Percentiles rank a stretch among this genome's conserved stretches.
Evolutionary conservation across 495 filamentous ascomycete species (phyloP).

Genomic region (Hypomontagnella monticulosa): DNA sequence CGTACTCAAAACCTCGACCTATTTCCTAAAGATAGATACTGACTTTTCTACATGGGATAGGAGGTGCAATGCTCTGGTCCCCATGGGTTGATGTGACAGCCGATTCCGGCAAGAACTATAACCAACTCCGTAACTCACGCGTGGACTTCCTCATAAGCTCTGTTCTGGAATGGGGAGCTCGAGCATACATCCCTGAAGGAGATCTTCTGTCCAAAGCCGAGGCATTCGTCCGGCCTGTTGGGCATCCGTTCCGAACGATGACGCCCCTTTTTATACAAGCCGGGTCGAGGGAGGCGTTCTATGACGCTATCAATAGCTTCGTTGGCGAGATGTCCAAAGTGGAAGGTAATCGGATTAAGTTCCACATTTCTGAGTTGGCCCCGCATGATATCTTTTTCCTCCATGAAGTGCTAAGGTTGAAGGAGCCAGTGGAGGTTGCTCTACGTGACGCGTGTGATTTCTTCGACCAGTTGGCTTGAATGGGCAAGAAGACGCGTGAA

Average conservation of each 20-base stretch:
- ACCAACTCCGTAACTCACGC: neutral
- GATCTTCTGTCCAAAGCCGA: neutral
- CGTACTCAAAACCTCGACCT: too few species aligned
- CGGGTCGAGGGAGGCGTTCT: constrained; percentile 19
- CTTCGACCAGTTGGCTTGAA: too few species aligned
- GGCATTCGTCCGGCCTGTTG: constrained; percentile 29
- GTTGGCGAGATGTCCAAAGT: constrained; percentile 20
- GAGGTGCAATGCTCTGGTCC: constrained; percentile 32
- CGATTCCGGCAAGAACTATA: constrained; percentile 13
- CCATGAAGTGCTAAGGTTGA: too few species aligned
- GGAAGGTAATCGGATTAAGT: constrained; percentile 14
- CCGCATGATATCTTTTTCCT: constrained; percentile 6
- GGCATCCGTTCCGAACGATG: constrained; percentile 26
- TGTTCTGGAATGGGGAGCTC: constrained; percentile 33
- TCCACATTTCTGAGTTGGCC: constrained; percentile 7
- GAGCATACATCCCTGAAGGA: constrained; percentile 23
- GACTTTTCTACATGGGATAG: too few species aligned
- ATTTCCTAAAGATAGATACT: too few species aligned
- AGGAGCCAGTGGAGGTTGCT: too few species aligned
- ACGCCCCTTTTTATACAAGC: constrained; percentile 23
- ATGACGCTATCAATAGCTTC: constrained; percentile 13
- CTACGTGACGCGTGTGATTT: too few species aligned
- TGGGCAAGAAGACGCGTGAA: too few species aligned
- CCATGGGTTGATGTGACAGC: constrained; percentile 35
- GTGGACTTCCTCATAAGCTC: constrained; percentile 10